Evolutionary conservation across 257 asterid genomes (phyloP).

Genomic region (Leptodermis oblonga): DNA sequence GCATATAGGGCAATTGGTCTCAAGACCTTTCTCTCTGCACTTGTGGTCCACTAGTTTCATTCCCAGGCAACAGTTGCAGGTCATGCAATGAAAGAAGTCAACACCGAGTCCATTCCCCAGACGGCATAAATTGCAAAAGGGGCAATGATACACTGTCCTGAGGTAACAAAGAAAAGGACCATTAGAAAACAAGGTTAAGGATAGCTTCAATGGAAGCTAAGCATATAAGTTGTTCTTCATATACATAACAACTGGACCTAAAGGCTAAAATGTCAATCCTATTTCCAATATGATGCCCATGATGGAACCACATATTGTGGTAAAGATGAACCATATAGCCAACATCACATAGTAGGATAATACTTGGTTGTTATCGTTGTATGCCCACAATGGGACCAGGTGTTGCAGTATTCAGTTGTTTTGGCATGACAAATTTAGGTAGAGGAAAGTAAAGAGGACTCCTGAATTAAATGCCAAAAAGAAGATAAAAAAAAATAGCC

Average conservation of each 20-base stretch:
- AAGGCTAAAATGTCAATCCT: neutral
- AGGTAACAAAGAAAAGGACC: conserved; percentile 10
- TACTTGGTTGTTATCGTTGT: neutral
- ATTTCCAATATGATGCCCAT: neutral
- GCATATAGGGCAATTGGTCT: conserved; percentile 94
- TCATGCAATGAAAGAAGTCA: conserved; percentile 95
- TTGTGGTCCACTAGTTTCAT: conserved; percentile 77
- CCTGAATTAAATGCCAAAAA: neutral
- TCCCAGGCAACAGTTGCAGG: conserved; percentile 89
- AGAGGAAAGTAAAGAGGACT: neutral
- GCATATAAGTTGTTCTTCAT: neutral
- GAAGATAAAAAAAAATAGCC: no score
- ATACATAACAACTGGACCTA: neutral
- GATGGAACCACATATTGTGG: neutral
- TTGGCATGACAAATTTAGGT: neutral
- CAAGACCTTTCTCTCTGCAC: conserved; percentile 94
- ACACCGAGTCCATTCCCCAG: conserved; percentile 89
- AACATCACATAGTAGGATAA: neutral
- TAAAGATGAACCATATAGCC: neutral
- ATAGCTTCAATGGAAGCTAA: neutral
- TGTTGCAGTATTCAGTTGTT: neutral
- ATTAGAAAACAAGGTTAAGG: conserved; percentile 12
- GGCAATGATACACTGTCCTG: conserved; percentile 96
- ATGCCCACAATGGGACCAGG: neutral
- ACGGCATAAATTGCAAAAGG: conserved; percentile 95